Conservation (phyloP, 805 yeast genomes). For the Yueomyces sinensis region DNA sequence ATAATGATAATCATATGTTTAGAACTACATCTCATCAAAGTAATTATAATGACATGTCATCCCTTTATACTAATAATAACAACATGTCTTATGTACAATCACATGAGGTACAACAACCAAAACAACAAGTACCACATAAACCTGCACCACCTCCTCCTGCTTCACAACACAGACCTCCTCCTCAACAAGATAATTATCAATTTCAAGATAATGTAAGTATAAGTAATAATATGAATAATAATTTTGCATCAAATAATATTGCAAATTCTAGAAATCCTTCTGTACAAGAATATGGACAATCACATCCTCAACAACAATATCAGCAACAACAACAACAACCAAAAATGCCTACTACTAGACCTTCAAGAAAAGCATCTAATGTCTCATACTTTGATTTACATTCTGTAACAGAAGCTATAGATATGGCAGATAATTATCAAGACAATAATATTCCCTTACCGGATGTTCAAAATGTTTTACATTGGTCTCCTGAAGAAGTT, state of each 20-base stretch:
- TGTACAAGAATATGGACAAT: not conserved
- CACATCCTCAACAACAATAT: not conserved
- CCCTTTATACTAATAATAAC: not conserved
- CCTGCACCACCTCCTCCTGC: no score
- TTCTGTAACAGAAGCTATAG: not conserved
- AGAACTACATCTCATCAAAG: not conserved
- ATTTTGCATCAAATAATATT: not conserved
- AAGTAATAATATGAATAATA: no score
- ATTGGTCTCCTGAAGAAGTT: conserved; percentile 83
- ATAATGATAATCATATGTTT: no score
- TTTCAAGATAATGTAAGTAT: not conserved
- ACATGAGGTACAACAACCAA: not conserved
- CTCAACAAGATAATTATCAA: not conserved
- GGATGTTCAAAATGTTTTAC: conserved; percentile 31
- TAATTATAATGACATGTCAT: not conserved
- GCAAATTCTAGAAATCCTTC: not conserved
- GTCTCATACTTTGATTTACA: not conserved
- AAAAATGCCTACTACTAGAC: no score
- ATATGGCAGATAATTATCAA: not conserved
- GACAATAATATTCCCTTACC: not conserved
- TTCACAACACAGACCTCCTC: not conserved
- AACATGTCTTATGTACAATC: not conserved
- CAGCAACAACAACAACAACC: no score
- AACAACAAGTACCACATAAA: no score
- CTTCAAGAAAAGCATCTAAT: not conserved